Conservation (phyloP, 352 stramenopile genomes). For the Thraustochytrium sp. region DNA sequence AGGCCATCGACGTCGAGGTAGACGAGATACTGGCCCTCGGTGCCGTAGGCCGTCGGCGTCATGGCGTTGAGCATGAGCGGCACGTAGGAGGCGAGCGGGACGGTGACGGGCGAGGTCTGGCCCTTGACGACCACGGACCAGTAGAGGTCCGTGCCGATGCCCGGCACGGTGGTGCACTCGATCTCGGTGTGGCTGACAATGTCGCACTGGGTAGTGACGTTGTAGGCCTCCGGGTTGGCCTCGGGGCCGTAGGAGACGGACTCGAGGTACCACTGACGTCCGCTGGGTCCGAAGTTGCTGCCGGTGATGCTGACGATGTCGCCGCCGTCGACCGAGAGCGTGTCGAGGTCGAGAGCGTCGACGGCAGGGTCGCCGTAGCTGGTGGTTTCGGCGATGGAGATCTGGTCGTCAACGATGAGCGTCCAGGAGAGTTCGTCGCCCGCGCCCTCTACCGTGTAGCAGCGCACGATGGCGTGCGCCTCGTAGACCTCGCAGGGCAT, state of each 20-base stretch:
- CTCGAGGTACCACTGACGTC: background rate
- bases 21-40: background rate
- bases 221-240: background rate
- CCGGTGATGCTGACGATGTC: background rate
- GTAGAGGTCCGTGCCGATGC: slow-evolving; percentile 10
- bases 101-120: slow-evolving; percentile 11
- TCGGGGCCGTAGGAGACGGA: background rate
- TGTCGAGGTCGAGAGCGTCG: background rate
- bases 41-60: background rate
- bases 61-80: background rate
- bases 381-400: slow-evolving; percentile 17
- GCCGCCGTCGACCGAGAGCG: background rate
- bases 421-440: slow-evolving; percentile 47
- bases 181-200: slow-evolving; percentile 6
- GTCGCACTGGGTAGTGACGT: background rate
- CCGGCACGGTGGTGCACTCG: slow-evolving; percentile 28
- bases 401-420: slow-evolving; percentile 46
- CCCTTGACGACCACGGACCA: slow-evolving; percentile 43
- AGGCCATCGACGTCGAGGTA: background rate
- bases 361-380: slow-evolving; percentile 31
- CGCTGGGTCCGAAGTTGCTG: slow-evolving; percentile 32
- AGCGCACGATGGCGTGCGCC: background rate
- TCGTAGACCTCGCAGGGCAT: background rate
- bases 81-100: background rate
- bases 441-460: slow-evolving; percentile 43